Percentiles rank a stretch among this genome's conserved stretches.
These are phyloP conservation scores for Xylaria sp. DNA, from an alignment of 2,329 filamentous ascomycete genomes.

Conservation along the genomic window DNA sequence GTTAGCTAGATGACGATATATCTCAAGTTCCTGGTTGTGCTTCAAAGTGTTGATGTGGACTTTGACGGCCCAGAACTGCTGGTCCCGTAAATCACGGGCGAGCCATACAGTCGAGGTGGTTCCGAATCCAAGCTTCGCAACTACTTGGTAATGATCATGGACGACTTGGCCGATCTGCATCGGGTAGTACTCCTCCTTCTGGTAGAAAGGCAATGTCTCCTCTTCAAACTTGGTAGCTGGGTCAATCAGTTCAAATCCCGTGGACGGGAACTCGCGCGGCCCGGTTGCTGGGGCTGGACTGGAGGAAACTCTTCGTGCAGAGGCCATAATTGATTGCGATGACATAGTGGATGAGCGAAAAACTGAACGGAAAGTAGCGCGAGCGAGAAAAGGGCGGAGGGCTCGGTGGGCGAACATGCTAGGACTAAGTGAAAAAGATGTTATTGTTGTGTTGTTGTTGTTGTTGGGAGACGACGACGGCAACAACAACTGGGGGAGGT, in stretches of 20 bases:
- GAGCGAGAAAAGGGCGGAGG: background rate
- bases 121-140: slow-evolving; percentile 25
- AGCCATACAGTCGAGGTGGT: slow-evolving; percentile 26
- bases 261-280: slow-evolving; percentile 20
- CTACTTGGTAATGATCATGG: slow-evolving; percentile 17
- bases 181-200: slow-evolving; percentile 19
- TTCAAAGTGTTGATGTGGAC: slow-evolving; percentile 25
- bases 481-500: no score
- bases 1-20: slow-evolving; percentile 14
- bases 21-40: slow-evolving; percentile 22
- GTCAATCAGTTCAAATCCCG: slow-evolving; percentile 19
- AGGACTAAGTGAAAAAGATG: background rate
- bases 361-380: background rate
- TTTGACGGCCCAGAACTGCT: slow-evolving; percentile 21
- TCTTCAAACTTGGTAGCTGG: slow-evolving; percentile 18
- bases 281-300: background rate
- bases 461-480: background rate
- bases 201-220: slow-evolving; percentile 18
- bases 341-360: background rate
- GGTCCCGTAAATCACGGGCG: slow-evolving; percentile 23
- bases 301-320: slow-evolving; percentile 15
- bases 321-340: slow-evolving; percentile 7
- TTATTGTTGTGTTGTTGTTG: no score
- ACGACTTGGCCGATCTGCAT: slow-evolving; percentile 22
- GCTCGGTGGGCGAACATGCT: slow-evolving; percentile 21